phyloP scores from a whole-genome alignment of 1,284 basidiomycete species.

The Rugosomyces carneus region DNA sequence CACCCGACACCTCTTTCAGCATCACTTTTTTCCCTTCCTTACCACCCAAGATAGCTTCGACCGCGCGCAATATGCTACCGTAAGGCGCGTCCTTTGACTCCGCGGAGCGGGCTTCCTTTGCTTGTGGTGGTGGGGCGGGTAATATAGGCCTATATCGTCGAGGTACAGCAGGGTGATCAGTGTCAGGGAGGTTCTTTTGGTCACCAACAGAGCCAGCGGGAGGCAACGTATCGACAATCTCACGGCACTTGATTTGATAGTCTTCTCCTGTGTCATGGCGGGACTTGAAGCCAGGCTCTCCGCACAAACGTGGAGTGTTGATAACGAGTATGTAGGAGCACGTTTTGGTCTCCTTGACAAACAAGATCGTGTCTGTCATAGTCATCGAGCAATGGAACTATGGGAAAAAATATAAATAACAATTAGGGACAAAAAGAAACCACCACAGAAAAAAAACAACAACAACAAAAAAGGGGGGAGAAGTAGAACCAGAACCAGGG shows the following conservation, averaged over 20 bases:
- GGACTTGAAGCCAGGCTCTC: conserved; percentile 85
- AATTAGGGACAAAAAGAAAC: neutral
- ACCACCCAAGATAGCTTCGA: conserved; percentile 38
- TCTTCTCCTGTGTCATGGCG: conserved; percentile 61
- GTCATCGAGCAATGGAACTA: conserved; percentile 95
- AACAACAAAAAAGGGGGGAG: conserved; percentile 14
- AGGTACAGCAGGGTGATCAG: conserved; percentile 50
- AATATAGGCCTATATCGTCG: conserved; percentile 44
- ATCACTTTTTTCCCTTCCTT: conserved; percentile 31
- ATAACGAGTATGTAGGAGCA: conserved; percentile 90
- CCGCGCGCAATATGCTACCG: conserved; percentile 29
- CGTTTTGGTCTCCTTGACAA: conserved; percentile 87
- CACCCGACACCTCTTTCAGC: conserved; percentile 32
- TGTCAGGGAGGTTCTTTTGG: conserved; percentile 34
- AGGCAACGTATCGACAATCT: conserved; percentile 47
- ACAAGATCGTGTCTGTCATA: conserved; percentile 78
- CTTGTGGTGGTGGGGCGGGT: conserved; percentile 30
- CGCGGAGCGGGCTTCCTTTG: conserved; percentile 17
- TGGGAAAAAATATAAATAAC: conserved; percentile 1
- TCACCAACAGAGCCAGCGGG: conserved; percentile 16
- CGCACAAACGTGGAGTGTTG: conserved; percentile 87
- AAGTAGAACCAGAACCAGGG: conserved; percentile 10
- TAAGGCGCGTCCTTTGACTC: conserved; percentile 26
- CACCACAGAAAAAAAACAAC: neutral
- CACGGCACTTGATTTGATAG: conserved; percentile 66